Base-by-base conservation (phyloP, 441 rosid genomes). In the Bruguiera hainesii region DNA sequence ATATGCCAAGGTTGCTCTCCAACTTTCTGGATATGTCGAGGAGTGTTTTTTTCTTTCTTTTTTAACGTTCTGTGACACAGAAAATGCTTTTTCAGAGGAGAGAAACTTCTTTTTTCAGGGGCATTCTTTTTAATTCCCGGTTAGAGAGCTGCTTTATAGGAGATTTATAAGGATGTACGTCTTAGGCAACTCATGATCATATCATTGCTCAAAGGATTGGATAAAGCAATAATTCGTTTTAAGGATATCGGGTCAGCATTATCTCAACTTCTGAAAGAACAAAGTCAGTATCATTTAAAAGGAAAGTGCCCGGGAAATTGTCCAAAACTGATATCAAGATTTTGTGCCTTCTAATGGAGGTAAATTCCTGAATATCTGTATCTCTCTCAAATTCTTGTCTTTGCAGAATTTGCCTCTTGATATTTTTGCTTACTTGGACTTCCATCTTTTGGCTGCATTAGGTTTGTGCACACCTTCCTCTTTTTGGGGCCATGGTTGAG, bases 131-230 rank as follows among this genome's bases (percentile, higher is more conserved):
- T 53, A 61, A 50, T 64, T 63, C 37, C 60, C 56, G 2, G 16
- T 20, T 49, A 19, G n/a, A 51, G 26, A 26, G 26, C 26, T 26
- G 26, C 26, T 26, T 26, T 26, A 26, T 26, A 26, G 26, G 26
- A 26, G 64, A 7, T 25, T 71, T 52, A 72, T 65, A 65, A 56
- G 49, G 64, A 20, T 67, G 69, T 64, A 30, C 74, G 31, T 60
- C 53, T 69, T 61, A 75, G 75, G 83, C 99, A 96, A 98, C 83
- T 88, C 56, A 82, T 79, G 77, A 78, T 93, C 62, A 72, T 93
- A 29, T 85, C 94, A 48, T 81, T 88, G 83, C 84, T 96, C 69
- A 87, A 84, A 91, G 93, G 96, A 71, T 68, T 88, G 74, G 99
- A 98, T 62, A 67, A 62, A 72, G 64, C 70, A 39, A 70, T 96